Evolutionary conservation across 257 asterid genomes (phyloP).

Genomic region (Nicotiana tabacum): DNA sequence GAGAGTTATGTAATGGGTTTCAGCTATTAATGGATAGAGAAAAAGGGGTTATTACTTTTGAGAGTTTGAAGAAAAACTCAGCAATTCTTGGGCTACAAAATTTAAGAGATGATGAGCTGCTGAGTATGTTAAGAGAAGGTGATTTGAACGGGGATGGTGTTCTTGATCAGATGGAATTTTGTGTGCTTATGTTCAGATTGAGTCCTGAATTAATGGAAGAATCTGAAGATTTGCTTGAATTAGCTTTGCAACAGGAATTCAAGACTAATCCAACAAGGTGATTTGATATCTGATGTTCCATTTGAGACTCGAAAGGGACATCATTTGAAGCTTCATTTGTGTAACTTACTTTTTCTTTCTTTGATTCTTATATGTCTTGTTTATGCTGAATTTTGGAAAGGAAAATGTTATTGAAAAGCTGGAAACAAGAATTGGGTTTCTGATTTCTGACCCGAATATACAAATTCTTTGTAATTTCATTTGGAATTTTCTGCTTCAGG

Average conservation of each 20-base stretch:
- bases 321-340: background rate
- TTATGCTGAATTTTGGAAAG: background rate
- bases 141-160: constrained; percentile 65
- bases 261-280: background rate
- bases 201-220: constrained; percentile 74
- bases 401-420: background rate
- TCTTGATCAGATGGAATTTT: constrained; percentile 73
- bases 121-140: constrained; percentile 64
- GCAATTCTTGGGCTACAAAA: constrained; percentile 61
- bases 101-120: constrained; percentile 57
- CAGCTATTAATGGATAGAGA: constrained; percentile 56
- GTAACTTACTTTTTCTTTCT: background rate
- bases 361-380: background rate
- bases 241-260: constrained; percentile 32
- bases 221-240: constrained; percentile 46
- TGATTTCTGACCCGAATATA: background rate
- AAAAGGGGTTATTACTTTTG: constrained; percentile 58
- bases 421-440: background rate
- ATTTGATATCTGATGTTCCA: background rate
- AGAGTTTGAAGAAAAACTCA: constrained; percentile 69
- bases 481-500: background rate
- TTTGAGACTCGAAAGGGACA: background rate
- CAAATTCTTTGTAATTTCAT: background rate
- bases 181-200: constrained; percentile 79
- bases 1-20: constrained; percentile 74